Evolutionary conservation across 768 basidiomycete genomes (phyloP), one percentile per base, ranked within the genome.

Genomic region (Boletus barrowsii): DNA sequence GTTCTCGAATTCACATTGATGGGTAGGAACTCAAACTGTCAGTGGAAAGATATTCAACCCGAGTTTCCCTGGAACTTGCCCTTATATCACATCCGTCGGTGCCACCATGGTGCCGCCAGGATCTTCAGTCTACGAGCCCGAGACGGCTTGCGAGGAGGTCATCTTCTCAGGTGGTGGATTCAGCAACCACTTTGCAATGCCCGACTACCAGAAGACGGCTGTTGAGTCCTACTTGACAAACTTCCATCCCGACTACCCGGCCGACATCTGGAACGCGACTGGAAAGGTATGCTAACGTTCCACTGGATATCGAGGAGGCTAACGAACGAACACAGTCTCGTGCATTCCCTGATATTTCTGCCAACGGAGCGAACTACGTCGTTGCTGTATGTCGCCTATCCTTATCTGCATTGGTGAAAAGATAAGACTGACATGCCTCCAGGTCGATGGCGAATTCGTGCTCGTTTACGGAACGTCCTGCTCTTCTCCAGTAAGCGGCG

Each of bases 31-130:
- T 7, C 13, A 15, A 29, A 30, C 76, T 2, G 72, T 77, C 37
- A 72, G 74, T 53, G 83, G 82, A 22, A 75, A 35, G 8, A 47
- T 58, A 10, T 84, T 86, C 75, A 81, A 80, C 50, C 83, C 84
- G 11, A 61, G 66, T 5, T 82, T 77, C 74, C 80, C 78, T 10
- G 69, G 58, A 7, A 73, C 77, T 0, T 81, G 80, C 56, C 79
- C 80, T 0, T 81, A 74, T 47, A 64, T 81, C 22, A 81, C 80
- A n/a, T 74, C 80, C 6, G 77, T 82, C 37, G 80, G 81, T 13
- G 65, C 75, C 0, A 78, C 74, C 1, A 70, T 70, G 42, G 69
- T 83, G 52, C 65, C 71, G 5, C 69, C 68, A 32, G 47, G 62
- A 4, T 72, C 68, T 7, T 68, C 69, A 17, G 60, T 48, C 7